Percentiles rank a stretch among this genome's conserved stretches.
phyloP scores from a whole-genome alignment of 345 rosid genomes.

The Syzygium grande region DNA sequence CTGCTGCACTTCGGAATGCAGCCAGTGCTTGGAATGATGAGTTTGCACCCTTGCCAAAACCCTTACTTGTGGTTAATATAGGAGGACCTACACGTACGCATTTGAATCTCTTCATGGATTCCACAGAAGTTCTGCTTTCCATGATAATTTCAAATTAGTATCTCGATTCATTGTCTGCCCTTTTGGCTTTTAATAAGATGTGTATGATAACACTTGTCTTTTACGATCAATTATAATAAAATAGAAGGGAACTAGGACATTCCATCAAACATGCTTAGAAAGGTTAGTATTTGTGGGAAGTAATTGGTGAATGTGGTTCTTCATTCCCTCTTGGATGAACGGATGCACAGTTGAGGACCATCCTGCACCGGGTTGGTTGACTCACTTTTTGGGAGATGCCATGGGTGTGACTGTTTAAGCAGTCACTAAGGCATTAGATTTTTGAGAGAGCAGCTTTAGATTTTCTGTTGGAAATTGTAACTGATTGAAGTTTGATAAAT shows the following conservation, averaged over 20 bases:
- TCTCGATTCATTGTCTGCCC: not conserved
- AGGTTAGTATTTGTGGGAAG: not conserved
- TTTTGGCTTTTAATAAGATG: not conserved
- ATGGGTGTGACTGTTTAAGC: not conserved
- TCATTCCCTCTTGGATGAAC: not conserved
- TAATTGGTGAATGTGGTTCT: not conserved
- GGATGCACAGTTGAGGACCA: not conserved
- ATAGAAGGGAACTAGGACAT: not conserved
- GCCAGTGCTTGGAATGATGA: constrained; percentile 92
- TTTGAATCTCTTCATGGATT: not conserved
- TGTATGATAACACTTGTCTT: not conserved
- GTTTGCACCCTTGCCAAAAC: constrained; percentile 84
- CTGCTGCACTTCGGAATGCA: constrained; percentile 74
- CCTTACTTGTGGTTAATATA: constrained; percentile 80
- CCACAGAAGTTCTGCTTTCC: not conserved
- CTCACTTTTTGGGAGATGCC: not conserved
- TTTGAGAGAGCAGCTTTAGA: not conserved
- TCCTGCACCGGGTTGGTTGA: not conserved
- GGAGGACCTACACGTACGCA: constrained; percentile 85
- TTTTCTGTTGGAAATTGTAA: not conserved
- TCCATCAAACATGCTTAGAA: not conserved
- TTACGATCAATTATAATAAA: not conserved
- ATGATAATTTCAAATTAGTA: not conserved
- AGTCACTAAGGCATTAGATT: not conserved
- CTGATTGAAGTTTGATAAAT: not conserved